phyloP scores from a whole-genome alignment of 2,329 filamentous ascomycete genomes.

The Cordyceps fumosorosea region DNA sequence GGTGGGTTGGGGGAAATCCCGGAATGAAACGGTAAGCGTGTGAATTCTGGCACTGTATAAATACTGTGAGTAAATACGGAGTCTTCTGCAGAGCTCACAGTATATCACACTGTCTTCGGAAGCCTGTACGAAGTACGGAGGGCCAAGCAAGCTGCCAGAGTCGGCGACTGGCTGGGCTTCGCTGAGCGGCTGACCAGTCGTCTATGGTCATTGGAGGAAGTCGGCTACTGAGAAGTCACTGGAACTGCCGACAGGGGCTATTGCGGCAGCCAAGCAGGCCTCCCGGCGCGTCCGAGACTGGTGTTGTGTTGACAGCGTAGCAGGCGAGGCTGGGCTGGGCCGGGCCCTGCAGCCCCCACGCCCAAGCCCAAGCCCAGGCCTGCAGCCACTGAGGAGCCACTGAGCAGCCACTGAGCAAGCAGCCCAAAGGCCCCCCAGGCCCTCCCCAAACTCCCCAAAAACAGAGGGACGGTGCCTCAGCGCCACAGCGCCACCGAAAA shows the following conservation, averaged over 20 bases:
- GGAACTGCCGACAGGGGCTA: neutral
- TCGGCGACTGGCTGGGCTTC: neutral
- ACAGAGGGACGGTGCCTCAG: neutral
- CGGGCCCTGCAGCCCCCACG: neutral
- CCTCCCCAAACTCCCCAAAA: neutral
- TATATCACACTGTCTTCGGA: neutral
- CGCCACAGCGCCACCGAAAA: conserved; percentile 1
- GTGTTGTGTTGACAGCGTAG: neutral
- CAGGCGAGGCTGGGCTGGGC: neutral
- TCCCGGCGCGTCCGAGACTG: conserved; percentile 7
- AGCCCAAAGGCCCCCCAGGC: neutral
- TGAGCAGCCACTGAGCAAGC: too few relatives aligned
- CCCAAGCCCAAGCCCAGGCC: neutral
- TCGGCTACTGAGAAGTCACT: neutral
- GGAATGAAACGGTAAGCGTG: conserved; percentile 1
- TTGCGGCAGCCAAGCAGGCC: conserved; percentile 6
- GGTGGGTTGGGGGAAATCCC: neutral
- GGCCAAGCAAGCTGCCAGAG: neutral
- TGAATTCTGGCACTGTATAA: neutral
- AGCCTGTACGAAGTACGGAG: neutral
- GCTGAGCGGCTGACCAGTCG: neutral
- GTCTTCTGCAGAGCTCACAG: too few relatives aligned
- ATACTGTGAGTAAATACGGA: neutral
- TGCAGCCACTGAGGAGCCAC: neutral
- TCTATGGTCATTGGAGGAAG: neutral